A percentile compares a stretch with the other conserved stretches of the same genome.
These are phyloP conservation scores for Exserohilum turcica DNA, from an alignment of 2,329 filamentous ascomycete species.

Conservation along the genomic window DNA sequence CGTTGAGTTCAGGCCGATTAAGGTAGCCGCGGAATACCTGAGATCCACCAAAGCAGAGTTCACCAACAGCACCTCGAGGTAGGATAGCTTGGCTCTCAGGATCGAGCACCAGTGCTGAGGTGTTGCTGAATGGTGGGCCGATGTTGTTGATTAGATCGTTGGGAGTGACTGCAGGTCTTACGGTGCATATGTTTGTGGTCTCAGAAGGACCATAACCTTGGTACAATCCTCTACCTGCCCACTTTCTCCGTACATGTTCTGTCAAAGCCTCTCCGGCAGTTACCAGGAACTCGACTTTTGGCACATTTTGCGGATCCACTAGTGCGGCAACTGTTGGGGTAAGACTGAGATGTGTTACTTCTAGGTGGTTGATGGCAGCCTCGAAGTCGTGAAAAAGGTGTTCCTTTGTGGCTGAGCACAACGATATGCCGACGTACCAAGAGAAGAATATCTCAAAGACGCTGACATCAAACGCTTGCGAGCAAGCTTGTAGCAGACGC, in stretches of 20 bases:
- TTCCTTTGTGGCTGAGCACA: slow-evolving; percentile 78
- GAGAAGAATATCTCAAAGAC: slow-evolving; percentile 90
- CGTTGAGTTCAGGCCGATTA: slow-evolving; percentile 65
- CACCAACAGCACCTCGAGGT: slow-evolving; percentile 75
- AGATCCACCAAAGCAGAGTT: slow-evolving; percentile 84
- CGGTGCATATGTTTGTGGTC: slow-evolving; percentile 85
- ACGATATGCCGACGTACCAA: slow-evolving; percentile 76
- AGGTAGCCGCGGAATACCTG: slow-evolving; percentile 79
- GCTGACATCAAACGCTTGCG: slow-evolving; percentile 83
- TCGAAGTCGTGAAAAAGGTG: slow-evolving; percentile 75
- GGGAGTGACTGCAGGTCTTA: slow-evolving; percentile 64
- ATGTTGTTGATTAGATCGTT: slow-evolving; percentile 73
- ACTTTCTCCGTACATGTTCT: slow-evolving; percentile 69
- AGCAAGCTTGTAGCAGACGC: slow-evolving; percentile 80
- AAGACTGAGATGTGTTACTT: slow-evolving; percentile 79
- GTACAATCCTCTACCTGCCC: slow-evolving; percentile 70
- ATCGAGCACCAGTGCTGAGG: slow-evolving; percentile 70
- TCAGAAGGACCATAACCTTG: slow-evolving; percentile 84
- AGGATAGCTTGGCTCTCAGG: slow-evolving; percentile 50
- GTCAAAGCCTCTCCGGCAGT: slow-evolving; percentile 83
- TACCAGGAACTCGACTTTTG: slow-evolving; percentile 74
- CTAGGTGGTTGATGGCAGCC: slow-evolving; percentile 64
- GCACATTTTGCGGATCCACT: slow-evolving; percentile 70
- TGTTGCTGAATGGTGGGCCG: slow-evolving; percentile 75
- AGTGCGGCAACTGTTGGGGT: slow-evolving; percentile 84